Evolutionary conservation across 164 flowering plant species (phyloP).

Genomic region (Hamamelis virginiana): DNA sequence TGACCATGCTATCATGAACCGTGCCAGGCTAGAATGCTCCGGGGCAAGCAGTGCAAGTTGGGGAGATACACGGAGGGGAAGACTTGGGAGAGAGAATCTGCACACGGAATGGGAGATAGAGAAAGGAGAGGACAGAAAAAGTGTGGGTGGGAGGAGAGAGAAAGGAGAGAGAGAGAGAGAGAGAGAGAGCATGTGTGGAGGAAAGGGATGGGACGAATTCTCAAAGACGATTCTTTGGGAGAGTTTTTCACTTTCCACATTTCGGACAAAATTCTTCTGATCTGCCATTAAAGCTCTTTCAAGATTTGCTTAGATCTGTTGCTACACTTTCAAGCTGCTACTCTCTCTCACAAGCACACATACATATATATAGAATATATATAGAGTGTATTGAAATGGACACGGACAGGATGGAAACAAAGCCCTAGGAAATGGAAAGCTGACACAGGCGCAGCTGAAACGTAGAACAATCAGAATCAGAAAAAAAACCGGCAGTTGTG

Average conservation of each 20-base stretch:
- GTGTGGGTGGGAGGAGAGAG: too few species aligned
- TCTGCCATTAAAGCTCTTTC: background rate
- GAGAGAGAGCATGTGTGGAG: background rate
- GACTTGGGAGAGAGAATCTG: too few species aligned
- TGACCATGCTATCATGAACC: too few species aligned
- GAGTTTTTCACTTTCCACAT: background rate
- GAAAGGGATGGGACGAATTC: background rate
- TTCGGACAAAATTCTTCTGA: background rate
- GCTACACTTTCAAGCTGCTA: too few species aligned
- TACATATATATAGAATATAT: background rate
- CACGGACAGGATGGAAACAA: background rate
- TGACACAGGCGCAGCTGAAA: background rate
- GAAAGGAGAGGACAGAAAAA: too few species aligned
- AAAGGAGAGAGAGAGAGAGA: background rate
- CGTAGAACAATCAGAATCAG: background rate
- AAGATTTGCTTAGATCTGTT: slow-evolving; percentile 4
- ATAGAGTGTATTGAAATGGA: background rate
- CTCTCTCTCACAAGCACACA: background rate
- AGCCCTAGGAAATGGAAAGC: background rate
- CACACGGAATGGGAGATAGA: background rate
- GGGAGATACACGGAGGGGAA: too few species aligned
- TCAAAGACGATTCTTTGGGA: background rate
- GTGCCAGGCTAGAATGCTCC: background rate
- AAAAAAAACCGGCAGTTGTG: background rate
- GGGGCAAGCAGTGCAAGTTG: background rate